These are phyloP conservation scores for Macrotyloma uniflorum DNA, from an alignment of 306 rosid genomes.

Conservation along the genomic window DNA sequence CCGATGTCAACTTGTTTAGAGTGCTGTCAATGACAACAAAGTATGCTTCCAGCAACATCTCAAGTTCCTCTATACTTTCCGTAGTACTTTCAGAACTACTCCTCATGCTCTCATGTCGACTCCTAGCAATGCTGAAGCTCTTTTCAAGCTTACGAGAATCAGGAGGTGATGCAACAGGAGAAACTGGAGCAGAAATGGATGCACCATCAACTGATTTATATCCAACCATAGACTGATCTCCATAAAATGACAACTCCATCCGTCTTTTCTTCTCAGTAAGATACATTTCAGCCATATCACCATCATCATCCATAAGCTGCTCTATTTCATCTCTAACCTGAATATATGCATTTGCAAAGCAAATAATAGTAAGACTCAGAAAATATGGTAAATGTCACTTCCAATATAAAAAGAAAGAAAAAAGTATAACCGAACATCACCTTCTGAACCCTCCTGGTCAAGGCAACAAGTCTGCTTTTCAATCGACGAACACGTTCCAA, in stretches of 20 bases:
- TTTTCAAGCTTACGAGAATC: constrained; percentile 86
- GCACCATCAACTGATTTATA: constrained; percentile 76
- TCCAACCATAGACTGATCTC: constrained; percentile 82
- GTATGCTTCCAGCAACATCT: constrained; percentile 98
- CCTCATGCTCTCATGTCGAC: constrained; percentile 90
- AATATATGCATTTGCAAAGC: constrained; percentile 39
- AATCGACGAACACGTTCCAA: constrained; percentile 97
- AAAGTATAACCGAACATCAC: constrained; percentile 45
- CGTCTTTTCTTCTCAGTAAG: constrained; percentile 94
- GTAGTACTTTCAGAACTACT: constrained; percentile 87
- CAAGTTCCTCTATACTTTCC: constrained; percentile 96
- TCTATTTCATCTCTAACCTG: constrained; percentile 99
- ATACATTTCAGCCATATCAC: constrained; percentile 99
- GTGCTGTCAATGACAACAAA: constrained; percentile 98
- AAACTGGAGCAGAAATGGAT: constrained; percentile 93
- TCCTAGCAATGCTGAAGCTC: constrained; percentile 89
- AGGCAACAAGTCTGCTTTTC: constrained; percentile 96
- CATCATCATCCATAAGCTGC: constrained; percentile 99
- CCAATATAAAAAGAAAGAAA: constrained; percentile 32
- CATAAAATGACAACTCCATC: constrained; percentile 80
- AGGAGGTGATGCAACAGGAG: constrained; percentile 97
- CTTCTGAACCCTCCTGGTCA: constrained; percentile 99
- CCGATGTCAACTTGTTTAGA: constrained; percentile 92
- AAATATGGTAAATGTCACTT: constrained; percentile 23
- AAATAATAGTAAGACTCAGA: constrained; percentile 5